Evolutionary conservation across 306 rosid genomes (phyloP).

Genomic region (Argentina anserina): DNA sequence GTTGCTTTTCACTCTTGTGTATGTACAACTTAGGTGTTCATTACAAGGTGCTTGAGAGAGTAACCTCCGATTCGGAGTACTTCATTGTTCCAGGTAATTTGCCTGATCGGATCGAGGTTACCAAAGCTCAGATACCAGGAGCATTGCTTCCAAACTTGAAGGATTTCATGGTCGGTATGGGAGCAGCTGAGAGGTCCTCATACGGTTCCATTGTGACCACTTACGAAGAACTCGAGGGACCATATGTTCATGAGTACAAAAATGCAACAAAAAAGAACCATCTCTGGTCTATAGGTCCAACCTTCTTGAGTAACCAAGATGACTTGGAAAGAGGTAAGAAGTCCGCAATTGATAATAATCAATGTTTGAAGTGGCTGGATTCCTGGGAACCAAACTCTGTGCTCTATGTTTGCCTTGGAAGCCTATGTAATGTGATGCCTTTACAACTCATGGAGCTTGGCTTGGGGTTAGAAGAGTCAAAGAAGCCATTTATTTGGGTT

Average conservation of each 20-base stretch:
- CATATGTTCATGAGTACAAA: neutral
- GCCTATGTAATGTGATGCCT: slow-evolving; percentile 27
- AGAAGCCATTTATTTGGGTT: slow-evolving; percentile 64
- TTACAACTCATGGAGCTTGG: slow-evolving; percentile 44
- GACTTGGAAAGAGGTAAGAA: slow-evolving; percentile 40
- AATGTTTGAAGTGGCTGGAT: slow-evolving; percentile 46
- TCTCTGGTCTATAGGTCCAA: neutral
- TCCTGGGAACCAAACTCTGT: slow-evolving; percentile 24
- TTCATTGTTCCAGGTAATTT: neutral
- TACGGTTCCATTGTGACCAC: neutral
- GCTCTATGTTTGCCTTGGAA: slow-evolving; percentile 48
- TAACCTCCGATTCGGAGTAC: neutral
- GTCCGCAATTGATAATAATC: slow-evolving; percentile 25
- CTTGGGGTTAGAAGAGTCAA: slow-evolving; percentile 44
- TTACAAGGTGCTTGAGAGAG: neutral
- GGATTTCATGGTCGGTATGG: neutral
- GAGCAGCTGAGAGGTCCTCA: neutral
- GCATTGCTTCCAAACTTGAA: neutral
- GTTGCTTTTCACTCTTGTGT: neutral
- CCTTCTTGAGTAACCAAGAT: neutral
- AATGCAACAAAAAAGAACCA: neutral
- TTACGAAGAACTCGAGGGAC: neutral
- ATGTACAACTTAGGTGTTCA: neutral
- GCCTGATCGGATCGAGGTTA: neutral
- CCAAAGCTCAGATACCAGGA: neutral